These are phyloP conservation scores for Actinidia chinensis DNA, from an alignment of 179 eudicot genomes.

Conservation along the genomic window DNA sequence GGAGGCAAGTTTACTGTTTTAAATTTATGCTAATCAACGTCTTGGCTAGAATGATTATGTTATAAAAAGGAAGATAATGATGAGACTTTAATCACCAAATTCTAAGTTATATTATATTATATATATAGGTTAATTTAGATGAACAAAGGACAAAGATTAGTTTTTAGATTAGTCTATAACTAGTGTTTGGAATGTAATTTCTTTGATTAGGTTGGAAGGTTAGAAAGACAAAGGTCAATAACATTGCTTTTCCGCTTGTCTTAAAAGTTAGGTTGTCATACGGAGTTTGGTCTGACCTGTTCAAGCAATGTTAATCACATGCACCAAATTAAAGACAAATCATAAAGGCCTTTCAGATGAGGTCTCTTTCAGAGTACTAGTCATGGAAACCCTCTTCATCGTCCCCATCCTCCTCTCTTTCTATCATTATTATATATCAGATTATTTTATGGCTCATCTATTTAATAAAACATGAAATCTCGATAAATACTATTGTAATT, in stretches of 20 bases:
- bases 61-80: slow-evolving; percentile 2
- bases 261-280: slow-evolving; percentile 14
- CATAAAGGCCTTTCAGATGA: neutral
- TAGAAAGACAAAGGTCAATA: slow-evolving; percentile 11
- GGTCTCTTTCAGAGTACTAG: neutral
- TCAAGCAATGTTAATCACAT: slow-evolving; percentile 10
- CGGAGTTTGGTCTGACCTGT: slow-evolving; percentile 20
- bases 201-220: slow-evolving; percentile 6
- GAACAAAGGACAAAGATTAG: neutral
- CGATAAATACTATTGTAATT: too few relatives aligned
- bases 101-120: neutral
- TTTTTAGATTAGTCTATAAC: neutral
- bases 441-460: too few relatives aligned
- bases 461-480: too few relatives aligned
- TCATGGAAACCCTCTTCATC: too few relatives aligned
- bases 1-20: neutral
- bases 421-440: neutral
- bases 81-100: slow-evolving; percentile 9
- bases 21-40: neutral
- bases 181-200: neutral
- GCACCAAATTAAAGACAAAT: too few relatives aligned
- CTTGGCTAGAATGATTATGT: neutral
- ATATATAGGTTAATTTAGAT: neutral
- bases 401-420: neutral
- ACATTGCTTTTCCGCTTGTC: slow-evolving; percentile 6